These are phyloP conservation scores for Pyrenula massariospora DNA, from an alignment of 495 filamentous ascomycete genomes.

Conservation along the genomic window DNA sequence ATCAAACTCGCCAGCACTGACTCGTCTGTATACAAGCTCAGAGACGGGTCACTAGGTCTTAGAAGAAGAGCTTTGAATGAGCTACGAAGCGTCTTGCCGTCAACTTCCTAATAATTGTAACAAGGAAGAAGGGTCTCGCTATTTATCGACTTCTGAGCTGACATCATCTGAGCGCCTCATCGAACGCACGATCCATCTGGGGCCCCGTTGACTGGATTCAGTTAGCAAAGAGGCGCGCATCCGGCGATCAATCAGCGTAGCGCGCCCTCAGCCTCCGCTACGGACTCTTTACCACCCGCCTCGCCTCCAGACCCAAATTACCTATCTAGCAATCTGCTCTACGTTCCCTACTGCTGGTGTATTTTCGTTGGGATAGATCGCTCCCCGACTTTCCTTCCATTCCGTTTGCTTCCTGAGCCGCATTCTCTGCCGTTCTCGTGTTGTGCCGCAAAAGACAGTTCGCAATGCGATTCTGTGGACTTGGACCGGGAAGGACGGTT, in stretches of 20 bases:
- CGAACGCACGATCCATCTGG: too few relatives aligned
- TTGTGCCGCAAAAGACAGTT: background rate
- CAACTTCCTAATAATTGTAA: too few relatives aligned
- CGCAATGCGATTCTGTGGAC: constrained; percentile 26
- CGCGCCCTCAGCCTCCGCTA: background rate
- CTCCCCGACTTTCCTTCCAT: background rate
- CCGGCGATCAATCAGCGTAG: background rate
- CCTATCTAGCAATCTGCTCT: too few relatives aligned
- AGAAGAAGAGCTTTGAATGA: too few relatives aligned
- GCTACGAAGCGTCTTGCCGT: too few relatives aligned
- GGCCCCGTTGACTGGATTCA: background rate
- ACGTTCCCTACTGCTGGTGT: background rate
- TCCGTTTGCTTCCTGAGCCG: background rate
- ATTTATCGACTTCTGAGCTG: too few relatives aligned
- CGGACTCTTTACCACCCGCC: background rate
- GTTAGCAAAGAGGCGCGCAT: background rate
- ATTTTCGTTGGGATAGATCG: background rate
- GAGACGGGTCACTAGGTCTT: too few relatives aligned
- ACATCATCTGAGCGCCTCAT: background rate
- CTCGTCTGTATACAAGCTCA: too few relatives aligned
- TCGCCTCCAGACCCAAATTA: background rate
- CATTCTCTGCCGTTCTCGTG: background rate
- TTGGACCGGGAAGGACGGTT: constrained; percentile 55
- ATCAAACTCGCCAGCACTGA: too few relatives aligned
- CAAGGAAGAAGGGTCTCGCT: too few relatives aligned